Evolutionary conservation across 768 basidiomycete genomes (phyloP), one percentile per base, ranked within the genome.

Genomic region (Scleroderma bovista): DNA sequence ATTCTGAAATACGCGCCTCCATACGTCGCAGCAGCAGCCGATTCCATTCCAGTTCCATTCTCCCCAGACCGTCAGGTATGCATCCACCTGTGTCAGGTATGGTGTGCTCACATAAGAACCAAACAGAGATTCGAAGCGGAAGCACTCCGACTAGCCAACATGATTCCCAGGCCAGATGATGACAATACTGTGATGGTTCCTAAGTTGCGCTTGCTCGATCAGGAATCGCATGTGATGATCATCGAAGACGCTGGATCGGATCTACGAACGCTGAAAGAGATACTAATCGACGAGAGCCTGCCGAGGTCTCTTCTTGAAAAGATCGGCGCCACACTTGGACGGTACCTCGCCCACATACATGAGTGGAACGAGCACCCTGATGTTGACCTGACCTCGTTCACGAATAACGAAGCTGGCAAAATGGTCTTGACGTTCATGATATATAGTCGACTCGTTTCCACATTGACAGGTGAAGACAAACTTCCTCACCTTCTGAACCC

Each of bases 1-100:
- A 69, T 86, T 26, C 56, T 85, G 38, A 86, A 87, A 63, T 79
- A 85, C 64, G 73, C 73, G 10, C 72, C 75, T 44, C 67, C 74
- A 23, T 79, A 74, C 52, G 61, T 67, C 58, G 72, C 66, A 46
- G 17, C 29, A 19, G 57, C 62, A 6, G 50, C 47, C 20, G n/a
- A 20, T 23, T 3, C 24, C 23, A 44, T 29, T 20, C 46, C 22
- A 26, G 38, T 69, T 59, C 54, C 68, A n/a, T 52, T 80, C n/a
- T 62, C 68, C 1, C 54, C 78, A 15, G 68, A 72, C 32, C 71
- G 83, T 54, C 83, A 85, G 77, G 84, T 81, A 51, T 65, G 23
- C 36, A 16, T 33, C 50, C 13, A 9, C 22, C 16, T 24, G 22
- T 46, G 40, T 23, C n/a, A n/a, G n/a, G n/a, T 51, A 48, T 36